A percentile compares a stretch with the other conserved stretches of the same genome.
phyloP scores from a whole-genome alignment of 2,329 filamentous ascomycete species.

The Didymella lethalis region DNA sequence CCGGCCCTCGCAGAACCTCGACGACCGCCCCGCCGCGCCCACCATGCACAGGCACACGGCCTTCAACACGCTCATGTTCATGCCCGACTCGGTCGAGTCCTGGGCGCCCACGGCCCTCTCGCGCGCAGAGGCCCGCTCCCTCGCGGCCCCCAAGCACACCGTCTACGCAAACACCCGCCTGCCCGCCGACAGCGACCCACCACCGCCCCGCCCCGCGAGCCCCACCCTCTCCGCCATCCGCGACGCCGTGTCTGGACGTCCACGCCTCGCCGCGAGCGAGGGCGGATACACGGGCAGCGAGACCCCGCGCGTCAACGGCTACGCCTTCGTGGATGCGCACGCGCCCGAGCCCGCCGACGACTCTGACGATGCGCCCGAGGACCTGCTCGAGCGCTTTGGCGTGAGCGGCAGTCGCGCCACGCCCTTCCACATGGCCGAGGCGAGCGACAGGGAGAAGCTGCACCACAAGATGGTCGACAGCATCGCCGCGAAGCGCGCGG shows the following conservation, averaged over 20 bases:
- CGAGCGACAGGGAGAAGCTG: conserved; percentile 78
- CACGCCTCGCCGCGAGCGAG: conserved; percentile 69
- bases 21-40: conserved; percentile 78
- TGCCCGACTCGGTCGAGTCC: conserved; percentile 69
- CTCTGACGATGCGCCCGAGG: conserved; percentile 46
- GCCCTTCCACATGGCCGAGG: conserved; percentile 77
- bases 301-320: conserved; percentile 91
- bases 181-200: conserved; percentile 55
- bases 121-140: conserved; percentile 72
- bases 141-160: conserved; percentile 78
- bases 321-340: conserved; percentile 92
- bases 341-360: conserved; percentile 64
- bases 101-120: conserved; percentile 68
- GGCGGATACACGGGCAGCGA: conserved; percentile 70
- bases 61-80: conserved; percentile 88
- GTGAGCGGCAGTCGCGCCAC: conserved; percentile 27
- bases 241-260: conserved; percentile 80
- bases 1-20: conserved; percentile 67
- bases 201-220: conserved; percentile 68
- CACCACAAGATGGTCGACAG: conserved; percentile 72
- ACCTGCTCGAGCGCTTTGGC: conserved; percentile 57
- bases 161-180: conserved; percentile 85
- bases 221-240: conserved; percentile 84
- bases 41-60: conserved; percentile 74
- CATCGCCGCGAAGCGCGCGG: conserved; percentile 30